Evolutionary conservation across 2,329 filamentous ascomycete species (phyloP), one percentile per base, ranked within the genome.

Genomic region (Atkinsonella texensis): DNA sequence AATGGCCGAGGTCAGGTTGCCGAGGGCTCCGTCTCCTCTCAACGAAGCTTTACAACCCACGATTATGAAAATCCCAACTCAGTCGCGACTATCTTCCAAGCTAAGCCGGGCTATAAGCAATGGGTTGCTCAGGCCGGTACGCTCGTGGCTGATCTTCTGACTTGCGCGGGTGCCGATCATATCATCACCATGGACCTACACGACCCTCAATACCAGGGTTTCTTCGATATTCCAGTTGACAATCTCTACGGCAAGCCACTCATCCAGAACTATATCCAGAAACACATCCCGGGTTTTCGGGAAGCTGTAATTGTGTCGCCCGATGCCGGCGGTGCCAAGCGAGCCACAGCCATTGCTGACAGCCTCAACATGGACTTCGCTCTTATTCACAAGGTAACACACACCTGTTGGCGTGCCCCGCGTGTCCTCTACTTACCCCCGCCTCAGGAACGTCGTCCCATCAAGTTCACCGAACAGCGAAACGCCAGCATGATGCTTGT

Each of bases 81-180:
- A 50, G 68, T 79, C 55, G 75, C 74, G 52, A 76, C 75, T 60
- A 33, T 41, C 20, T 75, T 84, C 65, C 80, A 89, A 65, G 83
- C 88, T 18, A 90, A 91, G 65, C 88, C 90, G 8, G 93, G 93
- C 48, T 98, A 98, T 69, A 93, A 93, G 73, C 89, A 95, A 72
- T 98, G 93, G 93, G 91, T 98, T 56, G 93, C 93, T 20, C 93
- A 97, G 71, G 90, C 93, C 42, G 93, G 93, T 54, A 97, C 90
- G 32, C 78, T 98, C 52, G 86, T 98, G 47, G 93, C 93, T 48
- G 90, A 97, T 66, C 80, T 98, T 44, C 76, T 98, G 58, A 96
- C 89, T 41, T 96, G 90, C 70, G 91, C 93, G 56, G 93, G 93
- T 57, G 89, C 93, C 45, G 91, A 98, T 67, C 93, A 97, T 69